Conservation (phyloP, 1,139 yeast species). For the Kodamaea sp. region DNA sequence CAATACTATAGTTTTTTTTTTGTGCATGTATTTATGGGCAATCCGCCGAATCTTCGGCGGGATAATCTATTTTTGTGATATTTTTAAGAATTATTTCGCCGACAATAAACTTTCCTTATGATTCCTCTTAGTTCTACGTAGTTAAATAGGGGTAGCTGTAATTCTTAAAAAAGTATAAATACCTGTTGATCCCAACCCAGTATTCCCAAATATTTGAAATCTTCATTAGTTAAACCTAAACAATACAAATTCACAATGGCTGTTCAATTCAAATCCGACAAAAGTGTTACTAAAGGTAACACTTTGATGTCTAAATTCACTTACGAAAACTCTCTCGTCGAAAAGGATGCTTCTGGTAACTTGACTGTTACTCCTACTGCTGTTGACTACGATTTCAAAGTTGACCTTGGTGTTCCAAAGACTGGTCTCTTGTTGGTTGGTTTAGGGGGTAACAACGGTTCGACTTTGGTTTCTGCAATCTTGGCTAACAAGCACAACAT, state of each 20-base stretch:
- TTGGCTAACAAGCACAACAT: conserved; percentile 82
- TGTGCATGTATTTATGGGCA: not conserved
- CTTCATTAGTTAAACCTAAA: conserved; percentile 1
- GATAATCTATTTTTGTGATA: conserved; percentile 1
- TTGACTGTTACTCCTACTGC: conserved; percentile 68
- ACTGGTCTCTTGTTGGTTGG: conserved; percentile 91
- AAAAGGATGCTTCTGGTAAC: conserved; percentile 47
- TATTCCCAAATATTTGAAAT: not conserved
- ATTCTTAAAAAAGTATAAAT: conserved; percentile 18
- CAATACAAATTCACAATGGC: conserved; percentile 10
- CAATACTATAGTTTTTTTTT: conserved; percentile 1
- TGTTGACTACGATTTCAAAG: conserved; percentile 79
- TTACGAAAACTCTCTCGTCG: conserved; percentile 63
- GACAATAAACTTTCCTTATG: conserved; percentile 1
- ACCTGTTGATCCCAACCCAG: conserved; percentile 5
- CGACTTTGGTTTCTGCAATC: conserved; percentile 81
- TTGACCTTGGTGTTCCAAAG: conserved; percentile 78
- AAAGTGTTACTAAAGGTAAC: conserved; percentile 54
- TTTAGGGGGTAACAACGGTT: conserved; percentile 95
- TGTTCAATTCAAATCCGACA: conserved; percentile 61
- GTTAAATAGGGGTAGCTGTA: conserved; percentile 1
- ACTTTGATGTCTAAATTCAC: conserved; percentile 67
- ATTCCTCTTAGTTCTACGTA: conserved; percentile 1
- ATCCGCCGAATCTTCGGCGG: conserved; percentile 34
- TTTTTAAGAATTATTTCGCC: conserved; percentile 2